Conservation (phyloP, 2,329 filamentous ascomycete species). For the Tricladium varicosporioides region DNA sequence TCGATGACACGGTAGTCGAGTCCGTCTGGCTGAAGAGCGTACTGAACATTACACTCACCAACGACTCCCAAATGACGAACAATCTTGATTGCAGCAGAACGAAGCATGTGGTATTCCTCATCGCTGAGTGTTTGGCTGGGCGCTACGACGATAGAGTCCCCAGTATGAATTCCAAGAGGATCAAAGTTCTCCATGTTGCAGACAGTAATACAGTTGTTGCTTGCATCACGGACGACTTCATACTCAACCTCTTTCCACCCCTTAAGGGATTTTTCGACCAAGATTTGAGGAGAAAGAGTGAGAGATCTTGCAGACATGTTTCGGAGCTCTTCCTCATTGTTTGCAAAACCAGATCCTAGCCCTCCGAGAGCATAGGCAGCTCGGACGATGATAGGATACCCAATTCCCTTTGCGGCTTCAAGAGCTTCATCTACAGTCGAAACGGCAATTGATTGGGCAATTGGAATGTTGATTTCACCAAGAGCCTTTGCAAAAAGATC, state of each 20-base stretch:
- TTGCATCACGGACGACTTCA: conserved; percentile 93
- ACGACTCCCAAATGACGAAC: conserved; percentile 95
- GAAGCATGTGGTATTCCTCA: conserved; percentile 99
- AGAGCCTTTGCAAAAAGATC: conserved; percentile 94
- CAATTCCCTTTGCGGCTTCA: conserved; percentile 79
- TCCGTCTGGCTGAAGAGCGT: conserved; percentile 92
- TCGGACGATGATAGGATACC: conserved; percentile 97
- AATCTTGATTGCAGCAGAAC: conserved; percentile 96
- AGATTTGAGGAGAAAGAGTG: conserved; percentile 89
- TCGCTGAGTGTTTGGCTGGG: conserved; percentile 96
- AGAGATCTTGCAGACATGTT: conserved; percentile 91
- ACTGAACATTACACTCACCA: conserved; percentile 98
- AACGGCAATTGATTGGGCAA: conserved; percentile 93
- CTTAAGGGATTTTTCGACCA: conserved; percentile 98
- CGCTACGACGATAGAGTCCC: conserved; percentile 97
- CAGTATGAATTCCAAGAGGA: conserved; percentile 94
- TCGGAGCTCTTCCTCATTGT: conserved; percentile 88
- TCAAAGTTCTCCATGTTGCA: conserved; percentile 99
- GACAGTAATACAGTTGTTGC: conserved; percentile 98
- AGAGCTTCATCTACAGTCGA: conserved; percentile 89
- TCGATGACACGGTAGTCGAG: conserved; percentile 98
- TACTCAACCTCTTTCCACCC: conserved; percentile 99
- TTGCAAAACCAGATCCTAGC: conserved; percentile 93
- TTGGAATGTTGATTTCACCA: conserved; percentile 96
- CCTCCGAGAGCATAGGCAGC: conserved; percentile 95